Evolutionary conservation across 2,329 filamentous ascomycete species (phyloP), one percentile per base, ranked within the genome.

Genomic region (Pseudogymnoascus sp.): DNA sequence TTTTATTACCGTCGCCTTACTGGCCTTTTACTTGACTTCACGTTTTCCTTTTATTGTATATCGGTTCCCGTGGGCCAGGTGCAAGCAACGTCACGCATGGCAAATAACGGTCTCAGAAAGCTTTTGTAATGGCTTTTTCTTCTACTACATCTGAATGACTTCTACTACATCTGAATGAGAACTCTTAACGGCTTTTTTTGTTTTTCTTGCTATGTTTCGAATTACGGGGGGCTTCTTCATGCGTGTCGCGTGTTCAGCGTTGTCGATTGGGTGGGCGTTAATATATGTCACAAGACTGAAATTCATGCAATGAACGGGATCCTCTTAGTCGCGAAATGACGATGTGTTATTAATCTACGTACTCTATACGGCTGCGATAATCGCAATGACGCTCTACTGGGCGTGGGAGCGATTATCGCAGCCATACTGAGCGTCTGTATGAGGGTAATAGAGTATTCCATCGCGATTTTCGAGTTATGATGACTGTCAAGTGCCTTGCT

Each of bases 51-150:
- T 41, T 31, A 37, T 21, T 59, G 31, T 41, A 41, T 44, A 60
- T 60, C 36, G 29, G 24, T 44, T 29, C 60, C 17, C 29, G 39
- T 35, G 59, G 36, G 59, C 36, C 61, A 59, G 41, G 37, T 29
- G 33, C 50, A 44, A 33, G 21, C 61, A 61, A 61, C 54, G 24
- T 29, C 24, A 47, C 41, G 10, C 5, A 44, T 44, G 59, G 31
- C 11, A 58, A 26, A n/a, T 37, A 10, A 35, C n/a, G 36, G 39
- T 44, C 31, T 58, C 63, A 47, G 41, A 68, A 69, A 65, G 63
- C 64, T 66, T 57, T 65, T 17, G 63, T 66, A 65, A 69, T 68
- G 63, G 65, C 17, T 31, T 26, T 31, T 7, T n/a, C 24, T 29
- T 24, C 6, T 24, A 2, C 11, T 47, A 40, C 39, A n/a, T 6